A percentile compares a stretch with the other conserved stretches of the same genome.
These are phyloP conservation scores for Ashbya aceris DNA, from an alignment of 1,139 yeast species.

Conservation along the genomic window DNA sequence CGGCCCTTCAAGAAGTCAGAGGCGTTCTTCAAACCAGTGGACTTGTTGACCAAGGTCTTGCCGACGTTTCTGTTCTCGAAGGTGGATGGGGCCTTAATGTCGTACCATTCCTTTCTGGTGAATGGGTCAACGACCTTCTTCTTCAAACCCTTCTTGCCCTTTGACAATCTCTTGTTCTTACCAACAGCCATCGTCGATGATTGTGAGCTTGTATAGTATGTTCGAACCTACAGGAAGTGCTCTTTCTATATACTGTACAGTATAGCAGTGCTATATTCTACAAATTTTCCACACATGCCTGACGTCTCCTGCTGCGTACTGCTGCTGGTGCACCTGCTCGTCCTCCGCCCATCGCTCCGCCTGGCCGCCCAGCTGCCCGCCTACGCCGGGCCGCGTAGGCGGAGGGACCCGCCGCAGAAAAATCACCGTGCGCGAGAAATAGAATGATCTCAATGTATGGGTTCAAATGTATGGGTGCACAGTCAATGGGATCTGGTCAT, in stretches of 20 bases:
- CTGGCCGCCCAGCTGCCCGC: too few species aligned
- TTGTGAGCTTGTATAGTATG: conserved; percentile 2
- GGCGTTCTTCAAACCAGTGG: conserved; percentile 89
- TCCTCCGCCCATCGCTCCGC: too few species aligned
- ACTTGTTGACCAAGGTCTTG: conserved; percentile 88
- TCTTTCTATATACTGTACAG: neutral
- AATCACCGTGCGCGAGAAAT: too few species aligned
- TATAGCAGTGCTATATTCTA: neutral
- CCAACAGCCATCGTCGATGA: conserved; percentile 71
- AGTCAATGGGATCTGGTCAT: neutral
- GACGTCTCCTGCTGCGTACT: too few species aligned
- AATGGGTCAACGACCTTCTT: conserved; percentile 93
- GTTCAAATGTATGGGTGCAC: neutral
- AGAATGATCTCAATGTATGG: too few species aligned
- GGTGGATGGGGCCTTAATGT: conserved; percentile 91
- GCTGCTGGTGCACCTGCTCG: too few species aligned
- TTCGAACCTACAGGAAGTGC: neutral
- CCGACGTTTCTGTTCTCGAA: conserved; percentile 92
- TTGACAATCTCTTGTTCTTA: conserved; percentile 92
- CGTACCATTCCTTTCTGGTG: conserved; percentile 93
- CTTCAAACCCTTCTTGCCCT: conserved; percentile 94
- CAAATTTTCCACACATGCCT: neutral
- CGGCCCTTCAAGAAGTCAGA: conserved; percentile 89
- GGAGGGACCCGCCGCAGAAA: too few species aligned
- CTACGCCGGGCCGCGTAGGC: too few species aligned